phyloP scores from a whole-genome alignment of 208 protist species.

The Wallacemonas sp. region DNA sequence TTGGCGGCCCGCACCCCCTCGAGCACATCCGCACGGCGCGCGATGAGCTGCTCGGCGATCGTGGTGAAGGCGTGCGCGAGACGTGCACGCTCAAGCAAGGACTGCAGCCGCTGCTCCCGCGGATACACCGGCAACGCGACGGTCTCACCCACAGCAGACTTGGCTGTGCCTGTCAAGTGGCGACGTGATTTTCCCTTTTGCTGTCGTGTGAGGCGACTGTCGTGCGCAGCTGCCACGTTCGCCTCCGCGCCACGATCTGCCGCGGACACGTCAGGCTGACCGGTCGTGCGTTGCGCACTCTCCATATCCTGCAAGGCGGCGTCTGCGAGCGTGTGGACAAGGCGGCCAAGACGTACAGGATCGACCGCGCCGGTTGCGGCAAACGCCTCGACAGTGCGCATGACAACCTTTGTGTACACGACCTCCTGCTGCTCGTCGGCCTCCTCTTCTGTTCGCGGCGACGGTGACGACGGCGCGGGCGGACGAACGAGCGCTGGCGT shows the following conservation, averaged over 20 bases:
- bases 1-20: not conserved
- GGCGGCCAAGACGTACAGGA: constrained; percentile 6
- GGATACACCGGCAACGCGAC: not conserved
- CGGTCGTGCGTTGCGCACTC: not conserved
- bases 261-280: not conserved
- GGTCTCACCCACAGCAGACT: not conserved
- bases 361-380: constrained; percentile 2
- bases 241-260: not conserved
- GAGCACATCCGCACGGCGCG: not conserved
- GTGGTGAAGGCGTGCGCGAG: constrained; percentile 14
- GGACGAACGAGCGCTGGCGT: not conserved
- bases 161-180: not conserved
- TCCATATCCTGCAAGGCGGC: constrained; percentile 5
- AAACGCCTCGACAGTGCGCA: constrained; percentile 24
- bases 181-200: not conserved
- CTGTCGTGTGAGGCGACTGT: too few species aligned
- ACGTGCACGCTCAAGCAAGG: constrained; percentile 12
- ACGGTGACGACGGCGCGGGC: not conserved
- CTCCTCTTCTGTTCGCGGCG: constrained; percentile 15
- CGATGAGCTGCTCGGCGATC: constrained; percentile 13
- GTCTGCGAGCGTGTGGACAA: constrained; percentile 14
- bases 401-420: constrained; percentile 22
- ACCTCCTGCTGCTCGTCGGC: constrained; percentile 29
- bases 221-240: constrained; percentile 17
- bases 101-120: constrained; percentile 11